Percentiles rank a stretch among this genome's conserved stretches.
phyloP scores from a whole-genome alignment of 2,329 filamentous ascomycete genomes.

The Calonectria pteridis region DNA sequence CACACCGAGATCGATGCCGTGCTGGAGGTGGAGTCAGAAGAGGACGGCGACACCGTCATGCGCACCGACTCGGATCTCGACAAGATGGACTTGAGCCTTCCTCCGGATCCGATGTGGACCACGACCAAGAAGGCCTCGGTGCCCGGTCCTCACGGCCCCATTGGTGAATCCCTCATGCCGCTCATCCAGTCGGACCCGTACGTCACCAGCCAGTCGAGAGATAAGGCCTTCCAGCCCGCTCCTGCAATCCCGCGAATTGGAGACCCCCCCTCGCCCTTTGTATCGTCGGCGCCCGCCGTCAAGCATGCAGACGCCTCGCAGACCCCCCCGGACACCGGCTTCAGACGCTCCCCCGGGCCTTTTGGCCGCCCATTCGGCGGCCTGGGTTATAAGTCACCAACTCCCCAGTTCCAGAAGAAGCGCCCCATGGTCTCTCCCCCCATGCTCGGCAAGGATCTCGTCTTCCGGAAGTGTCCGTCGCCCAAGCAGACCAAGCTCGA shows the following conservation, averaged over 20 bases:
- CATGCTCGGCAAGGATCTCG: conserved; percentile 87
- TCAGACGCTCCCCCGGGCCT: conserved; percentile 51
- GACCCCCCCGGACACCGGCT: conserved; percentile 56
- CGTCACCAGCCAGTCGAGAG: conserved; percentile 35
- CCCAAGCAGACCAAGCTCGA: conserved; percentile 89
- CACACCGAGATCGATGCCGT: conserved; percentile 38
- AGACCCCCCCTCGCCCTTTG: conserved; percentile 43
- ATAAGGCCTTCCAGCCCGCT: conserved; percentile 35
- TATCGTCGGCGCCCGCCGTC: conserved; percentile 36
- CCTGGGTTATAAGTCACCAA: conserved; percentile 50
- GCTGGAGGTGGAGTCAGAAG: conserved; percentile 34
- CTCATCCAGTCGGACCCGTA: conserved; percentile 39
- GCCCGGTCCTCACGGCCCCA: conserved; percentile 39
- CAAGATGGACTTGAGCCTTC: conserved; percentile 55
- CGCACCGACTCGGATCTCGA: conserved; percentile 57
- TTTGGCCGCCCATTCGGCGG: conserved; percentile 61
- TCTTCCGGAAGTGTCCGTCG: conserved; percentile 84
- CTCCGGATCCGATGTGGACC: conserved; percentile 58
- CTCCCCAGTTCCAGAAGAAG: conserved; percentile 57
- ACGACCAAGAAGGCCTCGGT: conserved; percentile 52
- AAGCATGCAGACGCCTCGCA: conserved; percentile 45
- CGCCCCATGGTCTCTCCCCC: conserved; percentile 76
- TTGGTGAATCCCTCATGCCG: conserved; percentile 44
- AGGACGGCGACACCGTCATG: conserved; percentile 45
- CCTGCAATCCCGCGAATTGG: conserved; percentile 38